Evolutionary conservation across 2,329 filamentous ascomycete species (phyloP), one percentile per base, ranked within the genome.

Genomic region (Magnaporthiopsis incrustans): DNA sequence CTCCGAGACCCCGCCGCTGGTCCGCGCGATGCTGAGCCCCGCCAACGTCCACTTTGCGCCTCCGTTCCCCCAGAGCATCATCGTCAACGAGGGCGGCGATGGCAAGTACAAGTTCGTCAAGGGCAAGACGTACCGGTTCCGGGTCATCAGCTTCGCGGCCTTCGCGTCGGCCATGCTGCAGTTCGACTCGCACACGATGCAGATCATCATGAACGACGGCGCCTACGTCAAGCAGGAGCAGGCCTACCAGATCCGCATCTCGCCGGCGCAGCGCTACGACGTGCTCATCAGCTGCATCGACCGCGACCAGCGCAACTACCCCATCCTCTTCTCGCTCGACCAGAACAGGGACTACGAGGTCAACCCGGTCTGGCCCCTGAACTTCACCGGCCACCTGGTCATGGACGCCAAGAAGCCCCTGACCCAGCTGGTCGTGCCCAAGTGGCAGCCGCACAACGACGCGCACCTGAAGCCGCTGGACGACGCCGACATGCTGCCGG

Each of bases 391-490:
- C 4, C 73, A 78, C 64, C 72, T 82, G 7, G 72, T 81, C 25
- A 77, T 76, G 67, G 71, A 79, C 63, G 63, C 69, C 0, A 67
- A 67, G 22, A 69, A 71, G 35, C 66, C 73, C 22, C 70, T 71
- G 56, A 67, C 68, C 53, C 66, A 67, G 26, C 71, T 77, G 4
- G 69, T 73, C 5, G 73, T 80, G 25, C 60, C 71, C 22, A 65
- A 67, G 25, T 80, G 74, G 68, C 65, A 82, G 57, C 86, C 87
- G 1, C 82, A 83, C 64, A 86, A 92, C 69, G 89, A 91, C 67
- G 79, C 83, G 38, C 75, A 74, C 1, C 81, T 91, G 12, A 76
- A 82, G 25, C 84, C 88, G 0, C 74, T 81, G 58, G 84, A 89
- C 68, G 57, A 57, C 12, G 63, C 38, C 1, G 38, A 60, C 15